Conservation (phyloP, 2,329 filamentous ascomycete genomes). For the Fusarium agapanthi region DNA sequence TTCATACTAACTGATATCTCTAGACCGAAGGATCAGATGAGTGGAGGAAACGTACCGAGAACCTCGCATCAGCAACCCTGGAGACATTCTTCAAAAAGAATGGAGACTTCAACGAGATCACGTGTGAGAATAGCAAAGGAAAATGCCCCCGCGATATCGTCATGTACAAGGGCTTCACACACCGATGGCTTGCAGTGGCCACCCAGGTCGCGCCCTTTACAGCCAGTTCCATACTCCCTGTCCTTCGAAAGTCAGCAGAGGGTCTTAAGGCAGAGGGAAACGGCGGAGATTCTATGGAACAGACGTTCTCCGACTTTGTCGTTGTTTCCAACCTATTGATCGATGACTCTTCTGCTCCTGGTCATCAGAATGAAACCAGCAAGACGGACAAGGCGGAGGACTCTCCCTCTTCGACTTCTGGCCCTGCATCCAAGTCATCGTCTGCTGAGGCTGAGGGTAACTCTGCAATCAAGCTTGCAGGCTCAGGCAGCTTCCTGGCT, state of each 20-base stretch:
- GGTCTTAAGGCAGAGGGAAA: background rate
- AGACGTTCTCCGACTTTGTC: slow-evolving; percentile 1
- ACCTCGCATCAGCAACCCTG: slow-evolving; percentile 60
- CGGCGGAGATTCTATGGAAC: background rate
- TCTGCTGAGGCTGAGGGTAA: background rate
- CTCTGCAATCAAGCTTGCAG: background rate
- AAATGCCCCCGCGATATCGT: slow-evolving; percentile 75
- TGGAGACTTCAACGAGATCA: slow-evolving; percentile 69
- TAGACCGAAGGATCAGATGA: slow-evolving; percentile 26
- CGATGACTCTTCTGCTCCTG: background rate
- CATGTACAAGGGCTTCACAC: slow-evolving; percentile 75
- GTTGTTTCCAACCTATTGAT: slow-evolving; percentile 14
- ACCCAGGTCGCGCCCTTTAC: slow-evolving; percentile 70
- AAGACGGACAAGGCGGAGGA: background rate
- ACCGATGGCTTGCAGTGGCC: slow-evolving; percentile 70
- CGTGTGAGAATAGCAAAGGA: slow-evolving; percentile 64
- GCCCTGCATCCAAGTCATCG: background rate
- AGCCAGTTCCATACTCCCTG: slow-evolving; percentile 62
- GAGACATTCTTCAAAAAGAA: slow-evolving; percentile 58
- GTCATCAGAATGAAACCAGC: background rate
- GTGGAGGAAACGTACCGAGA: slow-evolving; percentile 66
- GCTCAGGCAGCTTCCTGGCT: background rate
- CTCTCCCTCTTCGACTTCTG: background rate
- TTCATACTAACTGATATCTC: background rate
- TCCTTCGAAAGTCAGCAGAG: slow-evolving; percentile 59